Evolutionary conservation across 345 rosid genomes (phyloP), one percentile per base, ranked within the genome.

Genomic region (Psidium friedrichsthalianum): DNA sequence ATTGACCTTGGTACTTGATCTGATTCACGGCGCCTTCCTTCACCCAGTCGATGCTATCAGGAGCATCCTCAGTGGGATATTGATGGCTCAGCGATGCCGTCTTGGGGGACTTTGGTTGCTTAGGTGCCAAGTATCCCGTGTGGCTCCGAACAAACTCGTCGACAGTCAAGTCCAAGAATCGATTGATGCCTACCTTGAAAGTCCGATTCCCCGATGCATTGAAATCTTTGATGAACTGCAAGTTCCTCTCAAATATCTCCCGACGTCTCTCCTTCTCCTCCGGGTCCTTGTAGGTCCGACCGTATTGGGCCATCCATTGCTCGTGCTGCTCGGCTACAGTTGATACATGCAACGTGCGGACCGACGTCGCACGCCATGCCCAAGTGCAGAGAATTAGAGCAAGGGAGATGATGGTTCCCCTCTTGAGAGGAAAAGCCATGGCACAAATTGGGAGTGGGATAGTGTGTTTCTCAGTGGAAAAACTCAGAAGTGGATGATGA

Each of bases 101-200:
- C 15, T 15, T 86, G 20, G 53, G 3, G 40, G 1, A 11, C 6
- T 29, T 15, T 8, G 49, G 74, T 74, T 78, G 61, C 54, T 13
- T 76, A 61, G 74, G 14, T 27, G 74, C 42, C 74, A 61, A 15
- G 83, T 82, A 87, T 24, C 88, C 84, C 1, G 5, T 61, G 42
- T 61, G 52, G 61, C 86, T 18, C 85, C 82, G 25, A 54, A 57
- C 44, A 27, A 91, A 87, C 84, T 89, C 91, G 32, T 89, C 83
- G 36, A 85, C 83, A 22, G 91, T 91, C 47, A 54, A 80, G 47
- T 92, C 93, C 0, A 89, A 89, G 82, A 92, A 91, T 51, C 56
- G 83, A 25, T 89, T 92, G 61, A 91, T 21, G 49, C 87, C 52
- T 14, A 92, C 83, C 86, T 87, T 86, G 86, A 90, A 92, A 29